Base-by-base conservation (phyloP, 1,284 basidiomycete species). In the Mycosarcoma maydis region DNA sequence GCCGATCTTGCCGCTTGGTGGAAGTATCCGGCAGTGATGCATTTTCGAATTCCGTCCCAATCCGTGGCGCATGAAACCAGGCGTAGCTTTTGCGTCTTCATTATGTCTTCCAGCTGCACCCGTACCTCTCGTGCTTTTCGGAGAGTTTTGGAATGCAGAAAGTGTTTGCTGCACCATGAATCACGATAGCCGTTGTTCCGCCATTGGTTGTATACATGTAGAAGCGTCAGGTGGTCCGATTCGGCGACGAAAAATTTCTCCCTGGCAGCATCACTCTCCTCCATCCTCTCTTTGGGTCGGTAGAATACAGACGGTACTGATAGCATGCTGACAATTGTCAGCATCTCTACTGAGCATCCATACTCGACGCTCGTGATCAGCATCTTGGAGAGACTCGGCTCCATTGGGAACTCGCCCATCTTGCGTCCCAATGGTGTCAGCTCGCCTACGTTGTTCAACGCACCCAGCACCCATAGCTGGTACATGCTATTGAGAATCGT, bases 221-320 rank as follows among this genome's bases (percentile, higher is more conserved):
- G 83, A 24, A 98, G 84, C 9, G 95, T 98, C 56, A 99, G 83
- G 83, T 98, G 96, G 78, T 99, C 96, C 78, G 92, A 94, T 83
- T 98, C 96, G 0, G 94, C 92, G 1, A 98, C 96, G 70, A 95
- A 94, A 83, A 98, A 98, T 85, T 97, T 97, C 83, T 98, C 95
- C 65, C 95, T 85, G 6, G 94, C 93, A 1, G 94, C 93, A 83
- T 98, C 96, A 30, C 91, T 90, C 84, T 98, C 94, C 81, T 98
- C 92, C 87, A 94, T 90, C 57, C 94, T 85, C 82, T 97, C 93
- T 80, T 94, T 94, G 4, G 94, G 94, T 45, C 94, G 87, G 81
- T 97, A 97, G 83, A 97, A 97, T 10, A 97, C 94, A 22, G 78
- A 75, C 27, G 95, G 96, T 0, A 98, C 96, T 13, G 92, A 94